These are phyloP conservation scores for Apiospora marii DNA, from an alignment of 2,329 filamentous ascomycete species.

Conservation along the genomic window DNA sequence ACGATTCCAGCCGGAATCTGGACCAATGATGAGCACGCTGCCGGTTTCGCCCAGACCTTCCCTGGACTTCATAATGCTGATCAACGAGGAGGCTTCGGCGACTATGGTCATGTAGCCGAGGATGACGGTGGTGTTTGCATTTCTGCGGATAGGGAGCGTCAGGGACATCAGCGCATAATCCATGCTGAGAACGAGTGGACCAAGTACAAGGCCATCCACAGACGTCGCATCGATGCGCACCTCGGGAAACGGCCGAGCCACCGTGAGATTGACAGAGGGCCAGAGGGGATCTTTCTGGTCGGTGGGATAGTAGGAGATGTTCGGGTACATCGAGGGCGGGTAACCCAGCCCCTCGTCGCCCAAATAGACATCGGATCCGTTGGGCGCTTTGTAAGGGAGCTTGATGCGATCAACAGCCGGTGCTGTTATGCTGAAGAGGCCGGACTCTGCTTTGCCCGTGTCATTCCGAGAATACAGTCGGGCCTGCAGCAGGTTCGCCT, in stretches of 20 bases:
- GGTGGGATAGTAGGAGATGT: conserved; percentile 70
- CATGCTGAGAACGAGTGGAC: conserved; percentile 76
- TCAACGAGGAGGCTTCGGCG: conserved; percentile 71
- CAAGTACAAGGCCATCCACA: conserved; percentile 71
- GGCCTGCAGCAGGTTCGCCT: conserved; percentile 70
- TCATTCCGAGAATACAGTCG: conserved; percentile 75
- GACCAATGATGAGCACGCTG: conserved; percentile 74
- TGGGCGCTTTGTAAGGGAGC: conserved; percentile 67
- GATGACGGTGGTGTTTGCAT: conserved; percentile 65
- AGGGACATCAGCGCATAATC: conserved; percentile 81
- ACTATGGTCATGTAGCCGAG: conserved; percentile 86
- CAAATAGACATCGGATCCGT: conserved; percentile 67
- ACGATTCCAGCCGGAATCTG: conserved; percentile 70
- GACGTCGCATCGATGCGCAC: conserved; percentile 56
- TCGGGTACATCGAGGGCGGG: conserved; percentile 77
- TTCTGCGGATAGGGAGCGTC: conserved; percentile 80
- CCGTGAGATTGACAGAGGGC: conserved; percentile 50
- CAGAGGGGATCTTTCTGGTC: conserved; percentile 49
- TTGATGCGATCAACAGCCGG: conserved; percentile 55
- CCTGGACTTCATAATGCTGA: conserved; percentile 66
- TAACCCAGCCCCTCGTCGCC: conserved; percentile 72
- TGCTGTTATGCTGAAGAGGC: conserved; percentile 72
- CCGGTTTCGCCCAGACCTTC: conserved; percentile 78
- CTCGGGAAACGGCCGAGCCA: conserved; percentile 58
- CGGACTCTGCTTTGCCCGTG: conserved; percentile 57